Evolutionary conservation across 2,329 filamentous ascomycete species (phyloP).

Genomic region (Aspergillus intermedius): DNA sequence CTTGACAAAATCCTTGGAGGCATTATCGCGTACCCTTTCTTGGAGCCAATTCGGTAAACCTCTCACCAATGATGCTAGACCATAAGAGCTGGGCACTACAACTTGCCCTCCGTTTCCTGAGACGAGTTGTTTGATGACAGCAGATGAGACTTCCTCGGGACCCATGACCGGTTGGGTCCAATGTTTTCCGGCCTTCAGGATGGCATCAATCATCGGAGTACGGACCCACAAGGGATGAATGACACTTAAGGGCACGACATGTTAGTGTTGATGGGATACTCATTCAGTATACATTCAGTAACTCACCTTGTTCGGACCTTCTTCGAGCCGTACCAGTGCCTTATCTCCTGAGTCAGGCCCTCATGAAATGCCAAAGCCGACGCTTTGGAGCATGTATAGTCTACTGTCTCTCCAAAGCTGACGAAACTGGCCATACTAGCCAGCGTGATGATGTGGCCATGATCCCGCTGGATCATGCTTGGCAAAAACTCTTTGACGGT

Average conservation of each 20-base stretch:
- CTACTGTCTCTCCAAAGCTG: slow-evolving; percentile 38
- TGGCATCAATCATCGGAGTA: slow-evolving; percentile 36
- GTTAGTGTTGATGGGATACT: slow-evolving; percentile 1
- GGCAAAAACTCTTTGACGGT: slow-evolving; percentile 44
- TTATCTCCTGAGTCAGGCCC: slow-evolving; percentile 28
- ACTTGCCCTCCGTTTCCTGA: slow-evolving; percentile 40
- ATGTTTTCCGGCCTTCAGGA: slow-evolving; percentile 7
- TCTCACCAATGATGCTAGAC: slow-evolving; percentile 1
- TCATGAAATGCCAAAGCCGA: slow-evolving; percentile 46
- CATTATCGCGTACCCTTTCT: slow-evolving; percentile 14
- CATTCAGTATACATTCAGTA: background rate
- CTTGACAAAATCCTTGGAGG: background rate
- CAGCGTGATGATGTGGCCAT: slow-evolving; percentile 50
- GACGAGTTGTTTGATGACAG: slow-evolving; percentile 41
- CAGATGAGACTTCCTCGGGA: slow-evolving; percentile 31
- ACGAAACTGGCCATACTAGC: slow-evolving; percentile 46
- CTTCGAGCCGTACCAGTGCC: slow-evolving; percentile 19
- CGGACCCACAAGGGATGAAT: slow-evolving; percentile 18
- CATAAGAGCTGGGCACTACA: slow-evolving; percentile 31
- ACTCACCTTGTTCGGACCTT: slow-evolving; percentile 23
- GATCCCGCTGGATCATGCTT: slow-evolving; percentile 39
- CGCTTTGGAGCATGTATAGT: slow-evolving; percentile 45
- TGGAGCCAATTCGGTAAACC: slow-evolving; percentile 33
- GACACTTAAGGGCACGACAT: slow-evolving; percentile 4
- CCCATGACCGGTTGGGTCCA: slow-evolving; percentile 15